Evolutionary conservation across 441 rosid genomes (phyloP), one percentile per base, ranked within the genome.

Genomic region (Rhodomyrtus psidioides): DNA sequence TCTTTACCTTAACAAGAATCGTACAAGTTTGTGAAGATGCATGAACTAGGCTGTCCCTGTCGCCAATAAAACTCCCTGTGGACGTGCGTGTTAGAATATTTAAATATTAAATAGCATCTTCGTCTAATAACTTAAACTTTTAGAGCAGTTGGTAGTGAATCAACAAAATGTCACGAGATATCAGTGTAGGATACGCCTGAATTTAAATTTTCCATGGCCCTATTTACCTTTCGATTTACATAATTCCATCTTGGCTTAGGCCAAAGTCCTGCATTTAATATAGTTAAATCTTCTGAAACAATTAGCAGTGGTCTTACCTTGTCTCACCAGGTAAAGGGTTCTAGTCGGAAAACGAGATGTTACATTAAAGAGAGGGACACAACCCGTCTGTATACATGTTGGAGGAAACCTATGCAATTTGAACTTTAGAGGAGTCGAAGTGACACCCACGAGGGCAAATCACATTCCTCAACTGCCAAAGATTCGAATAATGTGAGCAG

Each of bases 291-390:
- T 65, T 65, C 14, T 34, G 19, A 21, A 65, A 21, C 9, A 34
- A 1, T 42, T 0, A 4, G 0, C 2, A 39, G 15, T 21, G 26
- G 10, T 65, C n/a, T 39, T 21, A 19, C 0, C 23, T 10, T 19
- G 34, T 42, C 79, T 65, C 3, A 65, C 15, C 0, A 5, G 26
- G 7, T 6, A 26, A 39, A 34, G 79, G 26, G n/a, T 34, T 34
- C n/a, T 65, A 19, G 15, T 19, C 7, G 8, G n/a, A 39, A 65
- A 34, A 65, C n/a, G 8, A 65, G 79, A 34, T 26, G 8, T 34
- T 65, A 19, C 15, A 10, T 21, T 34, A 34, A 15, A 19, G 26
- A 30, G n/a, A 2, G 49, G 79, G 79, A 65, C 4, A 16, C 70
- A 27, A 27, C 70, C 70, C 70, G 70, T 59, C 34, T 30, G 8